Evolutionary conservation across 1,284 basidiomycete species (phyloP).

Genomic region (Melampsora abietis-canadensis): DNA sequence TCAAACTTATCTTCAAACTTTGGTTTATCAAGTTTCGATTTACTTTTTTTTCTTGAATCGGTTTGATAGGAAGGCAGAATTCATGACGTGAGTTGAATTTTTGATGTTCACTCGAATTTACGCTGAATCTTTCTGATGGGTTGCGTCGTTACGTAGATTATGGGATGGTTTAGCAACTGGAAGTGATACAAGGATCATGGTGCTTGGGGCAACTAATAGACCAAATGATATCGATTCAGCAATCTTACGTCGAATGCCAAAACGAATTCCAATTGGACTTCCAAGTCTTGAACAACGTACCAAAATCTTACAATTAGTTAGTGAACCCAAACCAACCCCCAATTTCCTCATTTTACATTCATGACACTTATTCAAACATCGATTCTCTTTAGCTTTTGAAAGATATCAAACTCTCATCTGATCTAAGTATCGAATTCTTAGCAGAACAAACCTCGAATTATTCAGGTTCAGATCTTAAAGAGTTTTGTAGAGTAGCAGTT

Average conservation of each 20-base stretch:
- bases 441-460: constrained; percentile 72
- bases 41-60: background rate
- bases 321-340: constrained; percentile 45
- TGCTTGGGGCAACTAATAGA: constrained; percentile 92
- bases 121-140: background rate
- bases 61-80: constrained; percentile 75
- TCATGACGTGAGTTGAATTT: constrained; percentile 77
- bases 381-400: constrained; percentile 16
- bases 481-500: constrained; percentile 75
- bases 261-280: constrained; percentile 84
- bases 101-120: background rate
- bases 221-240: constrained; percentile 93
- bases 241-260: constrained; percentile 93
- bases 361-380: background rate
- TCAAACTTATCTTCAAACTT: background rate
- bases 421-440: constrained; percentile 66
- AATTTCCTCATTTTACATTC: background rate
- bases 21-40: background rate
- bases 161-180: constrained; percentile 95
- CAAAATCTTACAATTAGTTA: constrained; percentile 82
- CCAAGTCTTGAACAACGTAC: constrained; percentile 76
- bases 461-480: constrained; percentile 87
- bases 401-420: constrained; percentile 59
- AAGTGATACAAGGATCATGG: constrained; percentile 69
- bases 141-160: constrained; percentile 59